A percentile compares a stretch with the other conserved stretches of the same genome.
Conservation (phyloP, 2,329 filamentous ascomycete species). For the Thelonectria discophora region DNA sequence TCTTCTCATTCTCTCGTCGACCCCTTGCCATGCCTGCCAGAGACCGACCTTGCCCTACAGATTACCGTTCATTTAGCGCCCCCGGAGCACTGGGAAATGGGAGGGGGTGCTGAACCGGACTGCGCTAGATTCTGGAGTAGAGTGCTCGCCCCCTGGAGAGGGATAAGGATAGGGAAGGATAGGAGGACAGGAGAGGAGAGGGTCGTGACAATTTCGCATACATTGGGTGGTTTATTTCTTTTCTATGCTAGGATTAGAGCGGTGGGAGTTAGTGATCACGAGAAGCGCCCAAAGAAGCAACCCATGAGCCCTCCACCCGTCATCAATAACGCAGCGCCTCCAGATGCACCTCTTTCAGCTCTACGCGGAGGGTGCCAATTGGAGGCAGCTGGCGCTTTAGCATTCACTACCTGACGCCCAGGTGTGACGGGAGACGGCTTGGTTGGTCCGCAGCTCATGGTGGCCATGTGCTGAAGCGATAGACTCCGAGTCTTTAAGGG, state of each 20-base stretch:
- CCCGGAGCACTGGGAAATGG: constrained; percentile 28
- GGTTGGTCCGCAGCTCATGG: constrained; percentile 17
- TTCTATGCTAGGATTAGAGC: background rate
- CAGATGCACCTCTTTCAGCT: constrained; percentile 12
- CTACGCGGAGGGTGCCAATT: background rate
- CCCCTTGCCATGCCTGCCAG: constrained; percentile 3
- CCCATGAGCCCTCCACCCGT: constrained; percentile 1
- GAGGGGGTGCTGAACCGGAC: constrained; percentile 23
- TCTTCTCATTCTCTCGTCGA: background rate
- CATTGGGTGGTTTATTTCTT: constrained; percentile 3
- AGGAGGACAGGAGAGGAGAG: background rate
- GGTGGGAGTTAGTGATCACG: background rate
- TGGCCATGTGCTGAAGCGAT: constrained; percentile 22
- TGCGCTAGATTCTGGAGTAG: constrained; percentile 32
- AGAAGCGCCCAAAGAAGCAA: constrained; percentile 12
- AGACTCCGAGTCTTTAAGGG: too few species aligned
- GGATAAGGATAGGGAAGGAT: too few species aligned
- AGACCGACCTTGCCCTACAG: background rate
- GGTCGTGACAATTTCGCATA: constrained; percentile 22
- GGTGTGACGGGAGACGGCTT: constrained; percentile 13
- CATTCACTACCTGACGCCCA: constrained; percentile 12
- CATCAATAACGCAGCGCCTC: constrained; percentile 15
- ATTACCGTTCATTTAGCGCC: background rate
- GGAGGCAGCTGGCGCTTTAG: background rate
- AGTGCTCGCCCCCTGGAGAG: constrained; percentile 2